Percentiles rank a stretch among this genome's conserved stretches.
Conservation (phyloP, 176 grass and related monocot genomes). For the Lolium rigidum region DNA sequence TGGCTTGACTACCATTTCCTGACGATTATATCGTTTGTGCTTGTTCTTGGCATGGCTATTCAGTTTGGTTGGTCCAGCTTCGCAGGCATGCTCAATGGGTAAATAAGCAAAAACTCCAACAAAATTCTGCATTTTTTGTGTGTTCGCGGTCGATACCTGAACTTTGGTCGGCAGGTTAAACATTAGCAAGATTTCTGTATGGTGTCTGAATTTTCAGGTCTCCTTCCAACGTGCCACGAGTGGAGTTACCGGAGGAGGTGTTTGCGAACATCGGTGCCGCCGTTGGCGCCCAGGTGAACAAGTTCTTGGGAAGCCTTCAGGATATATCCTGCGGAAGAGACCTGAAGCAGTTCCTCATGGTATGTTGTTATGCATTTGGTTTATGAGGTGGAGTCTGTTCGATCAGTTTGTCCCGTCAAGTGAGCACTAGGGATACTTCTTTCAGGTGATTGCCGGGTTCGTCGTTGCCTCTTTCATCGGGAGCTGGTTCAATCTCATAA, state of each 20-base stretch:
- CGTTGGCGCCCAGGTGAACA: conserved; percentile 65
- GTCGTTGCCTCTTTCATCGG: conserved; percentile 63
- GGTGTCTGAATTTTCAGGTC: conserved; percentile 47
- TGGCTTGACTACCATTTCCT: conserved; percentile 88
- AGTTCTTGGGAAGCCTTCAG: conserved; percentile 52
- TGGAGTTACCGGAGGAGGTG: conserved; percentile 69
- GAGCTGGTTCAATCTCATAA: conserved; percentile 87
- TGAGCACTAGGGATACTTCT: conserved; percentile 2
- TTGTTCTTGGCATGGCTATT: conserved; percentile 70
- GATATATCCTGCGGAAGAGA: conserved; percentile 77
- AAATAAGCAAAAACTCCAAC: background rate
- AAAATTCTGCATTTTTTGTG: background rate
- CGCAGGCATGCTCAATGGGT: conserved; percentile 59
- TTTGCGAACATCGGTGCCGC: conserved; percentile 60
- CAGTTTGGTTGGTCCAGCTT: conserved; percentile 76
- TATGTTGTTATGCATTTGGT: conserved; percentile 41
- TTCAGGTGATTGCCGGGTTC: conserved; percentile 70
- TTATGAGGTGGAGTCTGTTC: background rate
- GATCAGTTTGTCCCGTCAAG: background rate
- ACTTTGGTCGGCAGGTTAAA: conserved; percentile 3
- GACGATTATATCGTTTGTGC: conserved; percentile 57
- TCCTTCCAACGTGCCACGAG: conserved; percentile 52
- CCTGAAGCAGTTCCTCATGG: conserved; percentile 72
- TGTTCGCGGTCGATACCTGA: background rate
- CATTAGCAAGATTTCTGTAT: background rate